Conservation (phyloP, 768 basidiomycete species). For the Lactifluus pinguis region DNA sequence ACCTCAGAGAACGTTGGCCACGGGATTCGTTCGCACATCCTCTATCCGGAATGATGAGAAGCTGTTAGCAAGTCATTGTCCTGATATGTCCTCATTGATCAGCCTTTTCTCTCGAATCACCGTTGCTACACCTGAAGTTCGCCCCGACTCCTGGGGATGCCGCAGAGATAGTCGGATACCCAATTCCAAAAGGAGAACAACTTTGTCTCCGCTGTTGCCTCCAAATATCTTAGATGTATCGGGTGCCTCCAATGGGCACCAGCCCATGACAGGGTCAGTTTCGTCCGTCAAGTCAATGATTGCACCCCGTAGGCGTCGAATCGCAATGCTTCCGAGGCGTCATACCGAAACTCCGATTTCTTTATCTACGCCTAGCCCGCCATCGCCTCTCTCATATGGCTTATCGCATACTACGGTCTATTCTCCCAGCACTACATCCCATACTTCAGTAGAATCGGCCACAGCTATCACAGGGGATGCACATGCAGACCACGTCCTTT, state of each 20-base stretch:
- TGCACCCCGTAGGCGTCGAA: conserved; percentile 1
- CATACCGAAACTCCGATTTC: background rate
- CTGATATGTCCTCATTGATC: background rate
- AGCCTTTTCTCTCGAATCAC: background rate
- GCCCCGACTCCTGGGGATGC: too few relatives aligned
- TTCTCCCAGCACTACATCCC: background rate
- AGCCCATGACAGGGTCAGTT: background rate
- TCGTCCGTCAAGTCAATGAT: background rate
- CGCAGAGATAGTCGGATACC: background rate
- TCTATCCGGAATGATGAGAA: background rate
- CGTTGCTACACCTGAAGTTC: background rate
- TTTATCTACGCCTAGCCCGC: background rate
- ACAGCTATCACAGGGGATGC: background rate
- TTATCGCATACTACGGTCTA: background rate
- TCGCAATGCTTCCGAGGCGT: conserved; percentile 5
- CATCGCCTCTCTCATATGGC: background rate
- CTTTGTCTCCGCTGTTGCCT: too few relatives aligned
- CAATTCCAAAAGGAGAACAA: too few relatives aligned
- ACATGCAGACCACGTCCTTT: background rate
- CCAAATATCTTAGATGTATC: too few relatives aligned
- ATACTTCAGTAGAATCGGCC: too few relatives aligned
- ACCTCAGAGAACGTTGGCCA: background rate
- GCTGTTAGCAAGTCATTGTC: background rate
- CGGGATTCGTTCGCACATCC: background rate
- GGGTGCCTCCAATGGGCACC: too few relatives aligned